Base-by-base conservation (phyloP, 306 rosid genomes). In the Erythrophleum fordii region DNA sequence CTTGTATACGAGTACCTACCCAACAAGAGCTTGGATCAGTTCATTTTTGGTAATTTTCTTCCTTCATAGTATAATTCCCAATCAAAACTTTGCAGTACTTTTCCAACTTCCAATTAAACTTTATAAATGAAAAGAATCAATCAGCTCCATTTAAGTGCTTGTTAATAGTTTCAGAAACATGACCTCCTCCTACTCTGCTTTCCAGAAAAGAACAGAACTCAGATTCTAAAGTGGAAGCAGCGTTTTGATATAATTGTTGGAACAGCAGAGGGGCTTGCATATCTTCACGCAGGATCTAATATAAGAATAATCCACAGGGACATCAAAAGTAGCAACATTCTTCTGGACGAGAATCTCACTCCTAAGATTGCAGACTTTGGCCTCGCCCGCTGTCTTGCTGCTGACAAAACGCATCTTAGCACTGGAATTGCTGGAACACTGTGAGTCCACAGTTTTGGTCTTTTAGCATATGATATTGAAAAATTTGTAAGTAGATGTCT, bases 341-440 rank as follows among this genome's bases (percentile, higher is more conserved):
- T 94, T 72, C 86, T 94, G 41, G 98, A 94, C 78, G 92, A 92
- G 76, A 88, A 85, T 82, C 84, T 94, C 72, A 78, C 39, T 75
- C 92, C 98, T 4, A 94, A 94, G 79, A 89, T 94, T 60, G 97
- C 98, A 8, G 98, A 94, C 71, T 94, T 92, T 4, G 97, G 98
- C 64, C 97, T 94, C 67, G 97, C 88, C 46, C 86, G 98, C n/a
- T 89, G 93, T 84, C 91, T 94, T 68, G 91, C 88, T 41, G 69
- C 92, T 13, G 94, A 94, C 78, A 72, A 86, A 78, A 81, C 93
- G 61, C 97, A 94, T 88, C 87, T 94, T 67, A 92, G 94, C 86
- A 94, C 98, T 3, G 97, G 96, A 41, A 87, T 94, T 77, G 98
- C 98, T 18, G 98, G 98, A 80, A 94, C 98, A 82, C 81, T 94